Base-by-base conservation (phyloP, 345 rosid genomes). In the Salix caprea region DNA sequence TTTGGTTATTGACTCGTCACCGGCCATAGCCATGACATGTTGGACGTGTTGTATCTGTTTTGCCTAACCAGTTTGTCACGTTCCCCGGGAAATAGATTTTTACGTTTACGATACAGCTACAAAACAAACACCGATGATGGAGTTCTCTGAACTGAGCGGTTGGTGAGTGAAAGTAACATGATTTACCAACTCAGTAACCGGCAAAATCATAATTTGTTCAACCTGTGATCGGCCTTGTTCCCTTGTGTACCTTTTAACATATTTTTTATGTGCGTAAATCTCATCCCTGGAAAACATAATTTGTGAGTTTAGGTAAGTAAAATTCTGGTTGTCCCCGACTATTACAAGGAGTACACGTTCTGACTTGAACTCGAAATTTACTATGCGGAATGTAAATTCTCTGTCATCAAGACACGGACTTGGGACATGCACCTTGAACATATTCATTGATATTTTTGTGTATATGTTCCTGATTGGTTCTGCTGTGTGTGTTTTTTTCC, bases 281-380 rank as follows among this genome's bases (percentile, higher is more conserved):
- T 36, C 7, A 36, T 0, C 1, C 6, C 0, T 5, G 1, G 0
- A 5, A 36, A 36, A 36, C 0, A 0, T 5, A 36, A 0, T 36
- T 36, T 36, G 0, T 36, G 0, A 0, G 37, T 36, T 0, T 5
- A 36, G 0, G 7, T 0, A 1, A 34, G 0, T 34, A 34, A 34
- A 34, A 34, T 5, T 0, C 0, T 0, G 0, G 6, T 34, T 34
- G 0, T 34, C 6, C 7, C 6, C 0, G 0, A 5, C 0, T 36
- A 5, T 36, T 36, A 36, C 5, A 36, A 36, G 0, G 1, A 36
- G 0, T 36, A 36, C 1, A 36, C 0, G 1, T 5, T 0, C 0
- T 5, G 7, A 36, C 0, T 36, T 0, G 0, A 36, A 36, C 1
- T 34, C 0, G 0, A 34, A 34, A 34, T 1, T 0, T 34, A 0